Base-by-base conservation (phyloP, 2,329 filamentous ascomycete genomes). In the Claviceps capensis region DNA sequence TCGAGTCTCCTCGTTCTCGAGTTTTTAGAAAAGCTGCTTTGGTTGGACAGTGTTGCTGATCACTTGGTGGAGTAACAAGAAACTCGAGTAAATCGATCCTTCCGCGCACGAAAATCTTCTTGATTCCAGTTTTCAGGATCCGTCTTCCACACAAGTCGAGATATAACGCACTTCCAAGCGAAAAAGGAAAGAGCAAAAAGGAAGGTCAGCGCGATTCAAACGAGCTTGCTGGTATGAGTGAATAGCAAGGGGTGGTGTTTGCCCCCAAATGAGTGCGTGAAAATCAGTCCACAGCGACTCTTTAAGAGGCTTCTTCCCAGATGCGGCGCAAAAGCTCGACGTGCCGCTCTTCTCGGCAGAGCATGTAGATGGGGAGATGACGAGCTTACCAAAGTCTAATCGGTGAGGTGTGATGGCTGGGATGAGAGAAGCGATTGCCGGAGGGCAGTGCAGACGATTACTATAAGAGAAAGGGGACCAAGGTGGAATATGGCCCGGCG, bases 1-100 rank as follows among this genome's bases (percentile, higher is more conserved):
- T 54, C 53, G 38, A 51, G 52, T 36, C 41, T 52, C 5, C 30
- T 36, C 47, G 37, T 26, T 14, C 37, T 37, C 11, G 14, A 14
- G 23, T 7, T 13, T 38, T 44, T 7, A 38, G 23, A 19, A n/a
- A 46, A 46, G 22, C 41, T 17, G 41, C 4, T 38, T 42, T 40
- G 53, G 44, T 50, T 57, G 56, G 57, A 52, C 17, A 14, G 41
- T 50, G 37, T 34, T 19, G 9, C 40, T 7, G 23, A 13, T 16
- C 19, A 42, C 9, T 16, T 38, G 41, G 5, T n/a, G 13, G 4
- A 19, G 4, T 30, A 19, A 13, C 13, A 30, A 19, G 13, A 46
- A 16, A 41, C n/a, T 19, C 11, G 30, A 38, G 11, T 19, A 13
- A 36, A 13, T 34, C 44, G 34, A 2, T 4, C 13, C n/a, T 41